These are phyloP conservation scores for Xylariaceae sp. DNA, from an alignment of 2,329 filamentous ascomycete genomes.

Conservation along the genomic window DNA sequence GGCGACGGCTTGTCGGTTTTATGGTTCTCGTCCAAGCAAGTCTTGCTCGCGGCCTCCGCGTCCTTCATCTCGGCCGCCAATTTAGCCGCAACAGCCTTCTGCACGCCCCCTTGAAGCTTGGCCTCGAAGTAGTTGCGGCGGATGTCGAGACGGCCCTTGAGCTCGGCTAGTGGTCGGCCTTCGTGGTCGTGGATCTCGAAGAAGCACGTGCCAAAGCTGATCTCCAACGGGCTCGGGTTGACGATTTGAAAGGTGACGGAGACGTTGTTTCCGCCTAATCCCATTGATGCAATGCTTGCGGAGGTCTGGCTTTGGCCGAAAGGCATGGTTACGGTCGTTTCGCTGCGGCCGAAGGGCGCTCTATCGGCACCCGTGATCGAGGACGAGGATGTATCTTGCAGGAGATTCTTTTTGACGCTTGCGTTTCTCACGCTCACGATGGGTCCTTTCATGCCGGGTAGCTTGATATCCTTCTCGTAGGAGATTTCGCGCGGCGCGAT, in stretches of 20 bases:
- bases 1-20: not conserved
- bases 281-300: not conserved
- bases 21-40: not conserved
- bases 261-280: not conserved
- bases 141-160: constrained; percentile 28
- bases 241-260: constrained; percentile 16
- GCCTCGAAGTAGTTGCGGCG: constrained; percentile 20
- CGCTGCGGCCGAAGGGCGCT: not conserved
- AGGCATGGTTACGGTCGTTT: not conserved
- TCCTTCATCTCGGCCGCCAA: constrained; percentile 7
- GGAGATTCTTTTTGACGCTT: not conserved
- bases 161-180: constrained; percentile 20
- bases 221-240: constrained; percentile 29
- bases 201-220: constrained; percentile 27
- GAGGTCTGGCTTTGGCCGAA: not conserved
- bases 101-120: constrained; percentile 21
- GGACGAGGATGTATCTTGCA: not conserved
- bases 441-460: constrained; percentile 25
- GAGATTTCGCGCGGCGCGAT: constrained; percentile 18
- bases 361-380: not conserved
- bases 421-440: constrained; percentile 14
- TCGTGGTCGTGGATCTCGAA: constrained; percentile 26
- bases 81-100: constrained; percentile 3
- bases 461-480: constrained; percentile 24
- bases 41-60: not conserved